Evolutionary conservation across 2,329 filamentous ascomycete species (phyloP), one percentile per base, ranked within the genome.

Genomic region (Penicillium sp.): DNA sequence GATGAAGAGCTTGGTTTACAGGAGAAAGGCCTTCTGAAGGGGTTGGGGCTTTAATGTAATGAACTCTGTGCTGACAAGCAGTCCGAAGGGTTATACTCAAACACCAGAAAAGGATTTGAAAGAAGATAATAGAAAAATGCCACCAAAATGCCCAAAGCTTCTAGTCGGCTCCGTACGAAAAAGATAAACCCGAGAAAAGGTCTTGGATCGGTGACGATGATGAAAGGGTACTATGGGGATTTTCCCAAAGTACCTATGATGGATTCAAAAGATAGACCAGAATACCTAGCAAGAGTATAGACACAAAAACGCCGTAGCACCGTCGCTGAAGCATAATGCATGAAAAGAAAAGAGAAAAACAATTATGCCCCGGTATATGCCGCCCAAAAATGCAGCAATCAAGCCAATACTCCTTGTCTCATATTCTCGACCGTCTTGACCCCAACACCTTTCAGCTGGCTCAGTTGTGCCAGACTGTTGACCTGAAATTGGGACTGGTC

Each of bases 341-440:
- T 50, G 31, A 58, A 60, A 58, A 58, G 16, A 30, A 50, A 51
- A 40, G 14, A 48, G 47, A 35, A 51, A 53, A 45, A 28, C 33
- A 5, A 35, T 19, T 45, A 61, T 51, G 49, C 58, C 38, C 46
- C 43, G 47, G 43, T 51, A 41, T 52, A 57, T 53, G 45, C 50
- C 54, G 44, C 50, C 40, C 42, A 51, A 50, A 50, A 60, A 61
- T 47, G 52, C 56, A 61, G 22, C 52, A 50, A 55, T 67, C 52
- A 75, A 53, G 68, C 69, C 61, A 73, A 63, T 42, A 78, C 68
- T 26, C 75, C 77, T 49, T 73, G 73, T 55, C 76, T 73, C 77
- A 80, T 79, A 55, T 69, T 77, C 66, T 79, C 73, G 16, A 80
- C 75, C 0, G 73, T 78, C 62, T 74, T 77, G 55, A 71, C 62